Conservation (phyloP, 257 asterid species). For the Lantana camara region DNA sequence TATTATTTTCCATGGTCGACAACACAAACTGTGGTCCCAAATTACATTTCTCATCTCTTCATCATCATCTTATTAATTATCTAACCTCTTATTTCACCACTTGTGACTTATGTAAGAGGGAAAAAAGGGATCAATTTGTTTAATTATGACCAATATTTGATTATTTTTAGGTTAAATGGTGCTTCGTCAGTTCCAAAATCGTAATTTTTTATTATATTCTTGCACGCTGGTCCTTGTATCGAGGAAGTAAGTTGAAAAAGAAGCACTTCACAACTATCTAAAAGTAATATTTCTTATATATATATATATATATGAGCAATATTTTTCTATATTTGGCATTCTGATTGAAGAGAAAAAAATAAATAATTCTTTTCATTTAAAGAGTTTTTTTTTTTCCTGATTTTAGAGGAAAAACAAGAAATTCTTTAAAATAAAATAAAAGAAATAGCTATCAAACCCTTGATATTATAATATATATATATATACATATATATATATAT, state of each 20-base stretch:
- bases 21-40: conserved; percentile 57
- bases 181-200: not conserved
- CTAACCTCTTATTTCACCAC: too few relatives aligned
- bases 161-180: conserved; percentile 5
- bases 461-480: too few relatives aligned
- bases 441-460: too few relatives aligned
- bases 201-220: not conserved
- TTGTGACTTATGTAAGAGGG: not conserved
- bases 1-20: conserved; percentile 36
- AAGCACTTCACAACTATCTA: not conserved
- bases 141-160: not conserved
- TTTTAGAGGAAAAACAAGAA: too few relatives aligned
- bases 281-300: too few relatives aligned
- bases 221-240: not conserved
- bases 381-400: too few relatives aligned
- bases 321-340: too few relatives aligned
- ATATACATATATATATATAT: too few relatives aligned
- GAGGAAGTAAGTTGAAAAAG: not conserved
- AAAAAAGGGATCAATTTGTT: not conserved
- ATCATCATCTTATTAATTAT: too few relatives aligned
- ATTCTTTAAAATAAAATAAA: too few relatives aligned
- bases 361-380: too few relatives aligned
- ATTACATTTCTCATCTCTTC: not conserved
- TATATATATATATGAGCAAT: not conserved
- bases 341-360: too few relatives aligned